Base-by-base conservation (phyloP, 1,284 basidiomycete species). In the Xanthoconium separans region DNA sequence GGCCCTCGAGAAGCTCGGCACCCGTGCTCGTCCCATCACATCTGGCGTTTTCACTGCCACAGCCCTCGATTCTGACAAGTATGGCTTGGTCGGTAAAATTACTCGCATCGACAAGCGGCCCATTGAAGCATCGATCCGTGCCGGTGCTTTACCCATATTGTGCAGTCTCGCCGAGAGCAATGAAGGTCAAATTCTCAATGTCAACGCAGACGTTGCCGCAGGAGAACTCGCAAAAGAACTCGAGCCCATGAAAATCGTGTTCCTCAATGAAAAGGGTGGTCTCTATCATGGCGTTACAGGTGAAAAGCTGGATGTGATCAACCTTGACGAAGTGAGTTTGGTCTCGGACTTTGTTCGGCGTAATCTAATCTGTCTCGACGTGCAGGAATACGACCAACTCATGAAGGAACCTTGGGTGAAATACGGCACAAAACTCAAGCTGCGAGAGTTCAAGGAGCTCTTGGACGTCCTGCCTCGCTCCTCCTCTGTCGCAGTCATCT, bases 341-440 rank as follows among this genome's bases (percentile, higher is more conserved):
- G 29, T 50, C 41, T 46, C 39, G 11, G 10, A 18, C 42, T 49
- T 30, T 54, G 40, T 39, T 51, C 18, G 45, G 27, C 36, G 42
- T 50, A 45, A 51, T 31, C 44, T 54, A 20, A 58, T 43, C 53
- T 16, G 29, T 20, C 4, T 46, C 36, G 13, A 34, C 27, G 48
- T 15, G 27, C 64, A 93, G 89, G 96, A 99, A 77, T 99, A 98
- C 74, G 93, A 97, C 62, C 83, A 83, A 40, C 84, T 99, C 56
- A 94, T 99, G 95, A 97, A 95, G 71, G 89, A 98, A 76, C 84
- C 95, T n/a, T 99, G 97, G 96, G 96, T 99, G 76, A 98, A 98
- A 75, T 98, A 88, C 70, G 96, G 96, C 61, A 99, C 97, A 63
- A 99, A 99, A 77, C 91, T 99, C 75, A 99, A 99, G 78, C 83